phyloP scores from a whole-genome alignment of 805 yeast genomes.

The Kuraishia borneana region DNA sequence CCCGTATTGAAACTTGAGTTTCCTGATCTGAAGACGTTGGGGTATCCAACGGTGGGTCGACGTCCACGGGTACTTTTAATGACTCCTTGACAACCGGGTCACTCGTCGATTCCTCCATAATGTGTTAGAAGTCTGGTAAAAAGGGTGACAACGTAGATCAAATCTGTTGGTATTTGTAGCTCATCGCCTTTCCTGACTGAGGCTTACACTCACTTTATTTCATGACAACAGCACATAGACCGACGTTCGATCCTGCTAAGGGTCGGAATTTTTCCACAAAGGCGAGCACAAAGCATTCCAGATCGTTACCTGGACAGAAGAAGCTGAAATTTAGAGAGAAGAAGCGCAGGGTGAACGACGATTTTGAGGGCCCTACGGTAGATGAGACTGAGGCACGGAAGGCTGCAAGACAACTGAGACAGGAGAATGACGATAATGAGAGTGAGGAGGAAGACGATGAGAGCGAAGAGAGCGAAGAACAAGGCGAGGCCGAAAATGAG shows the following conservation, averaged over 20 bases:
- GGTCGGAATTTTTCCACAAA: slow-evolving; percentile 31
- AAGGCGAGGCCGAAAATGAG: slow-evolving; percentile 33
- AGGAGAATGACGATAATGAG: slow-evolving; percentile 3
- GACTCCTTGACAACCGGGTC: too few relatives aligned
- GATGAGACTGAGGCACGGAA: slow-evolving; percentile 29
- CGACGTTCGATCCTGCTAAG: slow-evolving; percentile 55
- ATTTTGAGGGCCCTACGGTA: slow-evolving; percentile 30
- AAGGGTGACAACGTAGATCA: too few relatives aligned
- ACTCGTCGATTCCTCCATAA: too few relatives aligned
- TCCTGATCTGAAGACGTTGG: neutral
- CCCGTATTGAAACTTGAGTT: slow-evolving; percentile 43
- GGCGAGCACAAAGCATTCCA: slow-evolving; percentile 40
- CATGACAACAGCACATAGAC: slow-evolving; percentile 65
- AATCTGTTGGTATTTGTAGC: too few relatives aligned
- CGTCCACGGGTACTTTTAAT: neutral
- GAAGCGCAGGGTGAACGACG: slow-evolving; percentile 4
- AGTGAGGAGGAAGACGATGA: slow-evolving; percentile 4
- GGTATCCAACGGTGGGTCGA: neutral
- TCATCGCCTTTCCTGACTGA: too few relatives aligned
- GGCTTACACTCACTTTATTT: too few relatives aligned
- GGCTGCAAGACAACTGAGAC: slow-evolving; percentile 5
- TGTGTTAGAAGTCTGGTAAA: too few relatives aligned
- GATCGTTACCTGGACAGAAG: slow-evolving; percentile 43
- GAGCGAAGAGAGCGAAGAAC: slow-evolving; percentile 7
- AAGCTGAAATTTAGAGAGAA: slow-evolving; percentile 33